Evolutionary conservation across 192 early-diverging fungal species (phyloP), one percentile per base, ranked within the genome.

Genomic region (Allomyces arbusculus): DNA sequence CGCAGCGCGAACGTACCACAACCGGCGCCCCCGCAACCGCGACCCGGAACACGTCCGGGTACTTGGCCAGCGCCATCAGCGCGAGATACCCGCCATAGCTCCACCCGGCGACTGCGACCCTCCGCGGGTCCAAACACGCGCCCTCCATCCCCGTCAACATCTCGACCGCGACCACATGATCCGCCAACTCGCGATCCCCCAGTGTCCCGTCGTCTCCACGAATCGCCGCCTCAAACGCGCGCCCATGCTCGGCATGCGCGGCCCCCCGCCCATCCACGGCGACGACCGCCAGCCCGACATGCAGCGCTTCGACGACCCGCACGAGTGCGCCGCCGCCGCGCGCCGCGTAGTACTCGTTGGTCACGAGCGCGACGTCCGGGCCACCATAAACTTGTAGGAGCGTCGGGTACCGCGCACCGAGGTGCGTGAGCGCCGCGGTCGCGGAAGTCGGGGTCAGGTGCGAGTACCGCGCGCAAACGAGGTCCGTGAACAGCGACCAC

Each of bases 31-130:
- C 86, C 0, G 84, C 82, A 66, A 85, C 77, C 16, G 79, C 76
- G 24, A 86, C 68, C 64, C 83, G 80, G 68, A 89, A 85, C 40
- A 82, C 69, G 19, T 76, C 58, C 3, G 84, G 79, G 64, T 81
- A 75, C 28, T 79, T 78, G 8, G 81, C 82, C 0, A 89, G 45
- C 0, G 75, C 82, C 73, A 86, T 82, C 24, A 89, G 62, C 23
- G 81, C 76, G 19, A 89, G 68, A 71, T 89, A 89, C 4, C 87
- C 87, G 26, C 87, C 87, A 73, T 86, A 89, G 40, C 77, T 80
- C 87, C 87, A 89, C 1, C 87, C 87, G 62, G 83, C 80, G 28
- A 89, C 79, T 9, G 83, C 84, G 9, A 89, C 65, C 19, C 84
- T 72, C 9, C 76, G 66, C 22, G 76, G 67, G 74, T 89, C 87